These are phyloP conservation scores for Colletotrichum musae DNA, from an alignment of 2,329 filamentous ascomycete genomes.

Conservation along the genomic window DNA sequence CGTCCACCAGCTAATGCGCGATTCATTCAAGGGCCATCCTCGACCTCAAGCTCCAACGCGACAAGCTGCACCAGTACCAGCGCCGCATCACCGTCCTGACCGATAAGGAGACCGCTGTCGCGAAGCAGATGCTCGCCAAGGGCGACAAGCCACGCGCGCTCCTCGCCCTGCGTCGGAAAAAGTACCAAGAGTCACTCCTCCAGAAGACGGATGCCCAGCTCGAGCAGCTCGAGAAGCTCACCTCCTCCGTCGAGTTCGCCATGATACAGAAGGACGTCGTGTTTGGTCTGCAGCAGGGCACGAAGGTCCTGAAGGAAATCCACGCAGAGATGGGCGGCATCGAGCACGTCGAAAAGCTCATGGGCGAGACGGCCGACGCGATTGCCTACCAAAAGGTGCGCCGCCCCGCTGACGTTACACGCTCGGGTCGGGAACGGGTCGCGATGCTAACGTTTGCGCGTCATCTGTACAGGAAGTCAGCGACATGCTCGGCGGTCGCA, in stretches of 20 bases:
- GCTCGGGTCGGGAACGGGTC: background rate
- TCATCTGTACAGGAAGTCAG: constrained; percentile 80
- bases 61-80: constrained; percentile 97
- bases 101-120: constrained; percentile 87
- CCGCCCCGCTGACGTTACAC: background rate
- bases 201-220: constrained; percentile 93
- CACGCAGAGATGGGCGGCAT: constrained; percentile 96
- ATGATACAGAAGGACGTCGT: constrained; percentile 97
- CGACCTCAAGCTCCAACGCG: constrained; percentile 97
- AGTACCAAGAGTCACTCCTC: constrained; percentile 94
- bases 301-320: constrained; percentile 89
- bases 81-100: constrained; percentile 90
- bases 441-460: background rate
- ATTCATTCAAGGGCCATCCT: constrained; percentile 83
- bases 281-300: constrained; percentile 93
- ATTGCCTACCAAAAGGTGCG: constrained; percentile 89
- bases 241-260: constrained; percentile 92
- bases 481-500: constrained; percentile 88
- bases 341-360: constrained; percentile 93
- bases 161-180: constrained; percentile 91
- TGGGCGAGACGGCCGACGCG: constrained; percentile 93
- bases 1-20: constrained; percentile 8
- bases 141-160: constrained; percentile 87
- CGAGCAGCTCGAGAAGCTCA: constrained; percentile 92
- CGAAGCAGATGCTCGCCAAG: constrained; percentile 83